Evolutionary conservation across 2,329 filamentous ascomycete species (phyloP).

Genomic region (Ophiostoma pallidulum): DNA sequence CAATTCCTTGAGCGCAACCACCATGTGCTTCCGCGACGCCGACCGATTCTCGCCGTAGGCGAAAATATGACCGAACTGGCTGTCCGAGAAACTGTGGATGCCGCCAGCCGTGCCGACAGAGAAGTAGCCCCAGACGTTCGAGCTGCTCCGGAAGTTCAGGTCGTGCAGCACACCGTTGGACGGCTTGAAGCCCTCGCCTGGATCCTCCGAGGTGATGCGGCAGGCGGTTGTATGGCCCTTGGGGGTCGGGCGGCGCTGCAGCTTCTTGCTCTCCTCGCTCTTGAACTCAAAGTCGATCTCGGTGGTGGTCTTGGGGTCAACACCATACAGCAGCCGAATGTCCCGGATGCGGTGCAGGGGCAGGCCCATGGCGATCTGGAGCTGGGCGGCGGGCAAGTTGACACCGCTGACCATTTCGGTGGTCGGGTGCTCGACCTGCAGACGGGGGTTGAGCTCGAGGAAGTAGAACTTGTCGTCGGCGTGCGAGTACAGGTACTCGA

Average conservation of each 20-base stretch:
- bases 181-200: constrained; percentile 98
- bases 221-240: constrained; percentile 98
- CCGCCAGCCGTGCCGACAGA: constrained; percentile 92
- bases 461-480: constrained; percentile 99
- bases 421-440: constrained; percentile 98
- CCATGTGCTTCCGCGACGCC: constrained; percentile 97
- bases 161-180: constrained; percentile 99
- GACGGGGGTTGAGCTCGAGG: constrained; percentile 94
- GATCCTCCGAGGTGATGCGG: constrained; percentile 98
- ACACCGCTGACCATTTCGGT: constrained; percentile 99
- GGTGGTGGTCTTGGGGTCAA: constrained; percentile 75
- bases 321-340: constrained; percentile 91
- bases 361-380: constrained; percentile 98
- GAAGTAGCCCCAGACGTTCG: constrained; percentile 99
- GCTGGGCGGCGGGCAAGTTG: constrained; percentile 91
- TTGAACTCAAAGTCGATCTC: constrained; percentile 97
- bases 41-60: constrained; percentile 96
- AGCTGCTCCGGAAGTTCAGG: constrained; percentile 96
- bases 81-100: constrained; percentile 99
- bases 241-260: constrained; percentile 80
- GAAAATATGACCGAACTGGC: constrained; percentile 98
- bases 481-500: constrained; percentile 98
- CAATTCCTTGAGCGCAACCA: constrained; percentile 93
- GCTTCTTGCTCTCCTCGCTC: constrained; percentile 69
- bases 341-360: constrained; percentile 92